A percentile compares a stretch with the other conserved stretches of the same genome.
These are phyloP conservation scores for Blastocystis sp. DNA, from an alignment of 352 stramenopile species.

Conservation along the genomic window DNA sequence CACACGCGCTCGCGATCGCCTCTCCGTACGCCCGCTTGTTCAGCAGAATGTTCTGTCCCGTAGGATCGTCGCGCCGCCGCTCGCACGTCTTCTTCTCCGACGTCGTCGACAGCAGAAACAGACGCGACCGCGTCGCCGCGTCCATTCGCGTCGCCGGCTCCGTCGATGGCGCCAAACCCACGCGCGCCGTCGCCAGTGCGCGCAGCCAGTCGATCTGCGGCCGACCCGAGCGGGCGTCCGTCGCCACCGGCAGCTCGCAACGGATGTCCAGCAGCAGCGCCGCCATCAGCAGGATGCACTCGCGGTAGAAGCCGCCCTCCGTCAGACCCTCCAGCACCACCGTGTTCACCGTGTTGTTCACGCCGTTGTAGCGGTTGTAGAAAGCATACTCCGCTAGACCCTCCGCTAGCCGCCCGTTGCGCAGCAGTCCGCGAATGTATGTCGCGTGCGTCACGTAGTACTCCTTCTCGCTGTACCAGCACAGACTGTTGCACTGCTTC, in stretches of 20 bases:
- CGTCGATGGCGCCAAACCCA: background rate
- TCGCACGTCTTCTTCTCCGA: background rate
- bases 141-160: background rate
- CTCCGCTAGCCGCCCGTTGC: background rate
- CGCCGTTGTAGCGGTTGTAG: slow-evolving; percentile 16
- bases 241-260: background rate
- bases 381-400: background rate
- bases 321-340: slow-evolving; percentile 13
- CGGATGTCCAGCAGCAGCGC: background rate
- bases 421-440: slow-evolving; percentile 18
- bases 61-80: background rate
- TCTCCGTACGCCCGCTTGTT: background rate
- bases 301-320: background rate
- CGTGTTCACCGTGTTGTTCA: slow-evolving; percentile 39
- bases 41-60: background rate
- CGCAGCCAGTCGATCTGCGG: slow-evolving; percentile 17
- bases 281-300: slow-evolving; percentile 9
- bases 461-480: slow-evolving; percentile 19
- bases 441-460: slow-evolving; percentile 20
- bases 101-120: background rate
- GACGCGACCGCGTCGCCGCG: background rate
- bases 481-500: background rate
- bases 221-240: background rate
- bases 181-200: background rate
- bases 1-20: background rate